Base-by-base conservation (phyloP, 805 yeast species). In the Spathaspora passalidarum region DNA sequence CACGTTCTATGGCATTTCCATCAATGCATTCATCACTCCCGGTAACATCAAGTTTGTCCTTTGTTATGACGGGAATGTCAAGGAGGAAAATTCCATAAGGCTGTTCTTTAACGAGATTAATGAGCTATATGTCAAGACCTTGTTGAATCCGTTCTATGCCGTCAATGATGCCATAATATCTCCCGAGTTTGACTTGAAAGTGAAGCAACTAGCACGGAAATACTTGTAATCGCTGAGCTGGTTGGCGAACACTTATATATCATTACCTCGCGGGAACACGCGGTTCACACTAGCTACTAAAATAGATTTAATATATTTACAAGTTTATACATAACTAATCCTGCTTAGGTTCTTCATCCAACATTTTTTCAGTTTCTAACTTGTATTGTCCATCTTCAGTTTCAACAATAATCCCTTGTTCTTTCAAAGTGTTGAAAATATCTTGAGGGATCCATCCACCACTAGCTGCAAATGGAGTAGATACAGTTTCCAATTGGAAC, bases 381-480 rank as follows among this genome's bases (percentile, higher is more conserved):
- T 56, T 58, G 53, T 56, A 66, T 53, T 68, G 59, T 14, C 80
- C 79, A 17, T 76, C 80, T 16, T 75, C 76, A 50, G 81, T 76
- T 44, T 79, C 63, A 16, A 58, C 81, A 46, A 92, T 72, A 46
- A 84, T 73, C 0, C 92, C 94, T 49, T 82, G 82, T 17, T 81
- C 79, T 35, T 81, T 65, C 56, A 88, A 73, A 41, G 79, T 78
- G 26, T 81, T 84, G 59, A 92, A 91, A 86, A 89, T 81, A 60
- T 89, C 96, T 61, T 89, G 96, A 14, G 98, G 97, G 47, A 94
- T 79, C 96, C 97, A 92, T 4, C 97, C 97, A 45, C 87, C 86
- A 19, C 97, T 86, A 40, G 92, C 92, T 23, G 88, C 84, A 65
- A 89, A 91, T 36, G 97, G 97, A 42, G 82, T 76, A 5, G 82